phyloP scores from a whole-genome alignment of 1,284 basidiomycete species.

The Microbotryomycetes sp. region DNA sequence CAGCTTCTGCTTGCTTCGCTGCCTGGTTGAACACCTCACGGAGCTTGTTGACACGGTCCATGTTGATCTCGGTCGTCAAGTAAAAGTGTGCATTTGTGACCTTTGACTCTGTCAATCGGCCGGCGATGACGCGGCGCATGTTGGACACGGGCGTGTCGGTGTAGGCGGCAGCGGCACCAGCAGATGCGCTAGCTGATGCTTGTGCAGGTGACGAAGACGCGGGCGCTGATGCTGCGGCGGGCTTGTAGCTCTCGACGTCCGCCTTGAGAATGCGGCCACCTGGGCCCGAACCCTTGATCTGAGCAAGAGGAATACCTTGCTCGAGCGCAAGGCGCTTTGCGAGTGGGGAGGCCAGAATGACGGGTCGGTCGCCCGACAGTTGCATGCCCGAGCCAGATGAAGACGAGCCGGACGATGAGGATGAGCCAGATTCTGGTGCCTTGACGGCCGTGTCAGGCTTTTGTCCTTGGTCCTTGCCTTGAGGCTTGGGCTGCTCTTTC shows the following conservation, averaged over 20 bases:
- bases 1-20: constrained; percentile 61
- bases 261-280: constrained; percentile 87
- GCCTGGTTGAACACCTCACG: constrained; percentile 87
- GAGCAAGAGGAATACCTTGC: constrained; percentile 79
- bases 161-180: constrained; percentile 58
- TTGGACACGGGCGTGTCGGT: constrained; percentile 84
- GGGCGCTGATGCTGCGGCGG: constrained; percentile 31
- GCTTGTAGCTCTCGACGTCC: constrained; percentile 79
- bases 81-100: constrained; percentile 96
- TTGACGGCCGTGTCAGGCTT: constrained; percentile 41
- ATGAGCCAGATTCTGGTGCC: constrained; percentile 13
- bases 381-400: constrained; percentile 32
- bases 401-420: constrained; percentile 44
- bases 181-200: constrained; percentile 42
- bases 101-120: constrained; percentile 86
- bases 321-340: constrained; percentile 96
- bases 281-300: constrained; percentile 92
- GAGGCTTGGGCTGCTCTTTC: constrained; percentile 35
- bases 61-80: constrained; percentile 88
- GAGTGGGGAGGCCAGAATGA: constrained; percentile 86
- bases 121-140: constrained; percentile 91
- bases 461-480: constrained; percentile 40
- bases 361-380: constrained; percentile 40
- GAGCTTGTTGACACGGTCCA: constrained; percentile 93
- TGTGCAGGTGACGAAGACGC: constrained; percentile 16